Evolutionary conservation across 2,329 filamentous ascomycete genomes (phyloP).

Genomic region (Fusarium pseudoanthophilum): DNA sequence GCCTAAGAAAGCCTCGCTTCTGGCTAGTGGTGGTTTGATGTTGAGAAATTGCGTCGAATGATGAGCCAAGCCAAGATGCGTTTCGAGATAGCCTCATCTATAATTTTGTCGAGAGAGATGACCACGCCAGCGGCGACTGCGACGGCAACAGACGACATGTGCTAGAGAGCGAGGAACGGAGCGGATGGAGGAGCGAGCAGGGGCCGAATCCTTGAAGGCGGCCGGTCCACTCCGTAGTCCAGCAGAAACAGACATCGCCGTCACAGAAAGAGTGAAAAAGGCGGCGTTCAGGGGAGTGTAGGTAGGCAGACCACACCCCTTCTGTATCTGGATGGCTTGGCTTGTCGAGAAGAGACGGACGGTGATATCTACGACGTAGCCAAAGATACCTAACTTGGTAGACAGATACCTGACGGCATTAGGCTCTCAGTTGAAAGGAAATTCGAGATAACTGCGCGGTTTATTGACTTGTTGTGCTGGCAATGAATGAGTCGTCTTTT

Average conservation of each 20-base stretch:
- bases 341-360: conserved; percentile 19
- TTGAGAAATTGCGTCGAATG: conserved; percentile 35
- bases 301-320: neutral
- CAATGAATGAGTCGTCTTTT: conserved; percentile 8
- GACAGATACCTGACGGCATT: conserved; percentile 12
- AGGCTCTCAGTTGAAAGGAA: neutral
- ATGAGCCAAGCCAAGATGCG: conserved; percentile 20
- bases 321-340: neutral
- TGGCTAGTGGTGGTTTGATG: conserved; percentile 23
- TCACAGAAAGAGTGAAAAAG: conserved; percentile 29
- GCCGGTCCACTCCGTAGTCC: conserved; percentile 25
- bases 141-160: conserved; percentile 11
- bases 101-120: conserved; percentile 20
- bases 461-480: conserved; percentile 30
- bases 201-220: conserved; percentile 29
- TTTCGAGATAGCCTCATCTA: conserved; percentile 35
- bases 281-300: conserved; percentile 7
- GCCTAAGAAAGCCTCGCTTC: conserved; percentile 8
- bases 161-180: conserved; percentile 22
- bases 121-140: conserved; percentile 3
- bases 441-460: conserved; percentile 7
- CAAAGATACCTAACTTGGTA: conserved; percentile 18
- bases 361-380: conserved; percentile 13
- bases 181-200: conserved; percentile 20
- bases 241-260: conserved; percentile 23